Conservation (phyloP, 2,329 filamentous ascomycete species). For the Monosporascus cannonballus region DNA sequence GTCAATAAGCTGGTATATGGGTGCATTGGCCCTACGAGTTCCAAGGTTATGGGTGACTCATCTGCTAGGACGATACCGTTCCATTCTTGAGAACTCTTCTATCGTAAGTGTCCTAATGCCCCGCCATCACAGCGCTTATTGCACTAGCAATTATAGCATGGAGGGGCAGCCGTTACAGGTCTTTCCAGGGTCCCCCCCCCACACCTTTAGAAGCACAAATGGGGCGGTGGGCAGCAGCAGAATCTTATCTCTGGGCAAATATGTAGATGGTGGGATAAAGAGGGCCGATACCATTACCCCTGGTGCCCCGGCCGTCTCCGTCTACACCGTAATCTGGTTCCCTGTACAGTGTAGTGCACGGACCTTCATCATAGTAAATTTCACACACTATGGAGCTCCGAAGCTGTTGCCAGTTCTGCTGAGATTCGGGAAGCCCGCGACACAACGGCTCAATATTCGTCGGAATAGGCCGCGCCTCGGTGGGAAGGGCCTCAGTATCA, state of each 20-base stretch:
- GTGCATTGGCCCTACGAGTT: neutral
- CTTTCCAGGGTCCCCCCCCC: neutral
- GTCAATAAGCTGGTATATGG: neutral
- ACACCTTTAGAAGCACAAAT: neutral
- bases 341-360: too few relatives aligned
- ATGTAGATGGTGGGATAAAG: too few relatives aligned
- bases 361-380: too few relatives aligned
- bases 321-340: too few relatives aligned
- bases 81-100: neutral
- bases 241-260: constrained; percentile 2
- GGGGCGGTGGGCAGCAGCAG: constrained; percentile 15
- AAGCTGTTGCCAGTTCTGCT: constrained; percentile 5
- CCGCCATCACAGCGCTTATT: neutral
- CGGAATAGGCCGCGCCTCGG: neutral
- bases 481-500: neutral
- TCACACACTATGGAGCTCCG: constrained; percentile 1
- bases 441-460: neutral
- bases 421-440: neutral
- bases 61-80: neutral
- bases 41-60: neutral
- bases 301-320: too few relatives aligned
- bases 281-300: too few relatives aligned
- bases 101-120: neutral
- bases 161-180: neutral
- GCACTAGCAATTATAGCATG: constrained; percentile 1